These are phyloP conservation scores for Fusarium nanum DNA, from an alignment of 2,329 filamentous ascomycete genomes.

Conservation along the genomic window DNA sequence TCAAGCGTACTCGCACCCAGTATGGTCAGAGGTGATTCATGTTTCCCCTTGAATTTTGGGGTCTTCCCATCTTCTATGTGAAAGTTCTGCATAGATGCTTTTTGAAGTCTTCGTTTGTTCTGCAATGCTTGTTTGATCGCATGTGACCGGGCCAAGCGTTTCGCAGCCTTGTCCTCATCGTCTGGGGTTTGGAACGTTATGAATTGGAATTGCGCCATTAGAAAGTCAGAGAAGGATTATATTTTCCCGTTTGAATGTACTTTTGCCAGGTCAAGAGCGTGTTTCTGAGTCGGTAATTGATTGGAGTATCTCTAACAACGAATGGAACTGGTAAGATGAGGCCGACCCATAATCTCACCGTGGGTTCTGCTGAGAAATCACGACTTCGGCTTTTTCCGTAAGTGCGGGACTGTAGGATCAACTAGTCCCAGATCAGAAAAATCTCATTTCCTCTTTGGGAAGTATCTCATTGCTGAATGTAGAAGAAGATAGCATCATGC, in stretches of 20 bases:
- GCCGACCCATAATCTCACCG: not conserved
- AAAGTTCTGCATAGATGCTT: constrained; percentile 25
- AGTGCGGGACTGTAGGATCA: rapidly evolving
- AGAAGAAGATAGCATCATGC: not conserved
- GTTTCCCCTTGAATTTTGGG: too few relatives aligned
- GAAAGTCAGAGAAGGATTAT: too few relatives aligned
- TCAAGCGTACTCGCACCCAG: not conserved
- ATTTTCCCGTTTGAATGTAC: too few relatives aligned
- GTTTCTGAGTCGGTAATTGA: too few relatives aligned
- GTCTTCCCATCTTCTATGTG: not conserved
- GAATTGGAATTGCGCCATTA: constrained; percentile 38
- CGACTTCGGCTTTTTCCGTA: too few relatives aligned
- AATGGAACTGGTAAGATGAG: not conserved
- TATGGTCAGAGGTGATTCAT: too few relatives aligned
- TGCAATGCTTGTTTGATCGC: constrained; percentile 28
- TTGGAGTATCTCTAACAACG: too few relatives aligned
- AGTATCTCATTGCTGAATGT: constrained; percentile 2
- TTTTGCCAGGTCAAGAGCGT: too few relatives aligned
- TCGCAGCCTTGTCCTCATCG: not conserved
- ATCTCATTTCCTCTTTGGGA: constrained; percentile 17
- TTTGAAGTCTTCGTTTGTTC: constrained; percentile 27
- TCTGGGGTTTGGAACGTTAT: constrained; percentile 16
- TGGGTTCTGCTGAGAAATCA: constrained; percentile 18
- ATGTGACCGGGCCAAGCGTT: constrained; percentile 35
- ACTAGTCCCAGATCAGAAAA: not conserved